Evolutionary conservation across 345 rosid genomes (phyloP).

Genomic region (Garcia nutans): DNA sequence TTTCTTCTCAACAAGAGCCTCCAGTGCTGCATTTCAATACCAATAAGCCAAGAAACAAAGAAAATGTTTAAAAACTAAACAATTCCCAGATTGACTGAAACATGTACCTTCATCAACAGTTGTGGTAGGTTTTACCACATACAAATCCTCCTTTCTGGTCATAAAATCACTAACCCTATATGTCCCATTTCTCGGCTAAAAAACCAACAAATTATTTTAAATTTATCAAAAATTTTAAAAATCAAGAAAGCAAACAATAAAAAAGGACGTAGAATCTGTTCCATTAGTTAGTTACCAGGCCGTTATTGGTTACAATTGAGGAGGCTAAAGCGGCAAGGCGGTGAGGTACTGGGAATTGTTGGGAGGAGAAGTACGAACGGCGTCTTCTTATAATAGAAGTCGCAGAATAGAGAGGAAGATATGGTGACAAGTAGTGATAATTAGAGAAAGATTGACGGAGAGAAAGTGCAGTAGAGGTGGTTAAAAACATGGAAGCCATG

Average conservation of each 20-base stretch:
- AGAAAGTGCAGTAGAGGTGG: neutral
- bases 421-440: neutral
- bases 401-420: neutral
- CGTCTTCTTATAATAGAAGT: neutral
- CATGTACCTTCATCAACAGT: slow-evolving; percentile 74
- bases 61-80: neutral
- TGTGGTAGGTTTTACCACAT: slow-evolving; percentile 70
- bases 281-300: neutral
- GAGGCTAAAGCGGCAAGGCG: neutral
- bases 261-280: neutral
- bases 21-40: slow-evolving; percentile 51
- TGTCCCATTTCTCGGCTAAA: slow-evolving; percentile 50
- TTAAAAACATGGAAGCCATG: slow-evolving; percentile 3
- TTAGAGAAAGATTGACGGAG: neutral
- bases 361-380: neutral
- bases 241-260: neutral
- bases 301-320: slow-evolving; percentile 2
- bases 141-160: slow-evolving; percentile 74
- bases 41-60: slow-evolving; percentile 8
- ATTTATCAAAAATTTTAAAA: neutral
- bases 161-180: slow-evolving; percentile 86
- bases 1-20: slow-evolving; percentile 66
- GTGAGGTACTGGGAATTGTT: neutral
- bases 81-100: neutral
- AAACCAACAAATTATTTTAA: neutral